Conservation (phyloP, 768 basidiomycete genomes). For the Pilatotrama ljubarskyi region DNA sequence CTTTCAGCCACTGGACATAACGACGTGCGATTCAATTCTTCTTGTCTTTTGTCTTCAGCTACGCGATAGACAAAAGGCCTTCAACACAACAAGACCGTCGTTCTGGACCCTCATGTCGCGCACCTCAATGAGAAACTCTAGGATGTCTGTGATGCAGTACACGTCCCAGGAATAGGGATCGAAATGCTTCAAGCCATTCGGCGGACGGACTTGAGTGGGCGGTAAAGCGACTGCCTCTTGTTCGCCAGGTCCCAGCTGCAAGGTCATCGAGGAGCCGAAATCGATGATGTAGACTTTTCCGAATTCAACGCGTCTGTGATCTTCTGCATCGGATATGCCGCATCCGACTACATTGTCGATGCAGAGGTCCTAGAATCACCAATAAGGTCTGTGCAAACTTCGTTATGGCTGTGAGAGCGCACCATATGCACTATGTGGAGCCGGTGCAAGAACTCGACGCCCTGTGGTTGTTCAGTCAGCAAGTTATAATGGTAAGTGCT, state of each 20-base stretch:
- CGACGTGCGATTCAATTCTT: too few relatives aligned
- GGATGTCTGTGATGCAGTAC: background rate
- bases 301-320: background rate
- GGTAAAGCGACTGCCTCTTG: background rate
- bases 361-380: background rate
- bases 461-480: background rate
- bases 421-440: background rate
- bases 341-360: background rate
- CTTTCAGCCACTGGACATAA: too few relatives aligned
- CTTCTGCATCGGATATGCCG: background rate
- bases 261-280: background rate
- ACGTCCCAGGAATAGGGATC: conserved; percentile 2
- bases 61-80: too few relatives aligned
- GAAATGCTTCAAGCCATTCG: background rate
- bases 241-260: background rate
- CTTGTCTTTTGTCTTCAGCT: too few relatives aligned
- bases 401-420: background rate
- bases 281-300: conserved; percentile 3
- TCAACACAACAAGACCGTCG: too few relatives aligned
- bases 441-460: background rate
- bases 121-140: too few relatives aligned
- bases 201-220: background rate
- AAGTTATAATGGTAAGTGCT: background rate
- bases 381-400: background rate
- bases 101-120: too few relatives aligned